These are phyloP conservation scores for Tagetes erecta DNA, from an alignment of 129 eudicot genomes.

Conservation along the genomic window DNA sequence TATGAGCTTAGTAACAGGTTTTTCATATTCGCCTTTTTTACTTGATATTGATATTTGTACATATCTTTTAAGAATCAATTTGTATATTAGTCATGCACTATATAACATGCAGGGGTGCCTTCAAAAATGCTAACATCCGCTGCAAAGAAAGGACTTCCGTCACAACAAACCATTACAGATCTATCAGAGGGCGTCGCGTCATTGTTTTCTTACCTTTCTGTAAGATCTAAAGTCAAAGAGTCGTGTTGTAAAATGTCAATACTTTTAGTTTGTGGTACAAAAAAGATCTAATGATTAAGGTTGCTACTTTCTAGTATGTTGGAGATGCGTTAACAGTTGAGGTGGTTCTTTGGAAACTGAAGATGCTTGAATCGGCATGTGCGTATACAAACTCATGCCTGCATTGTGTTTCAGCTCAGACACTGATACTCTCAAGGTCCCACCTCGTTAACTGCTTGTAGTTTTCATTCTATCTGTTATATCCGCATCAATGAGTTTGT, in stretches of 20 bases:
- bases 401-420: conserved; percentile 69
- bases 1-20: conserved; percentile 57
- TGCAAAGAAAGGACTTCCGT: conserved; percentile 41
- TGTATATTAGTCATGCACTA: background rate
- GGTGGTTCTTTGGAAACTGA: conserved; percentile 66
- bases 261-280: background rate
- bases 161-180: conserved; percentile 46
- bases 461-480: background rate
- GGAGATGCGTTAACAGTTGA: conserved; percentile 49
- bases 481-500: background rate
- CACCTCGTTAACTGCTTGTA: conserved; percentile 1
- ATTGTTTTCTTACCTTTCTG: conserved; percentile 57
- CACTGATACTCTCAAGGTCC: conserved; percentile 67
- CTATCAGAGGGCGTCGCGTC: conserved; percentile 37
- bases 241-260: background rate
- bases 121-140: conserved; percentile 37
- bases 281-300: conserved; percentile 36
- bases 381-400: conserved; percentile 73
- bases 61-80: background rate
- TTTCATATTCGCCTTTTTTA: background rate
- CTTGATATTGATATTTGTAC: background rate
- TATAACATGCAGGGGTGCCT: conserved; percentile 44
- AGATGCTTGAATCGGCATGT: conserved; percentile 61
- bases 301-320: conserved; percentile 44
- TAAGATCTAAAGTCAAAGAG: conserved; percentile 37